A percentile compares a stretch with the other conserved stretches of the same genome.
These are phyloP conservation scores for Plenodomus biglobosus DNA, from an alignment of 2,329 filamentous ascomycete species.

Conservation along the genomic window DNA sequence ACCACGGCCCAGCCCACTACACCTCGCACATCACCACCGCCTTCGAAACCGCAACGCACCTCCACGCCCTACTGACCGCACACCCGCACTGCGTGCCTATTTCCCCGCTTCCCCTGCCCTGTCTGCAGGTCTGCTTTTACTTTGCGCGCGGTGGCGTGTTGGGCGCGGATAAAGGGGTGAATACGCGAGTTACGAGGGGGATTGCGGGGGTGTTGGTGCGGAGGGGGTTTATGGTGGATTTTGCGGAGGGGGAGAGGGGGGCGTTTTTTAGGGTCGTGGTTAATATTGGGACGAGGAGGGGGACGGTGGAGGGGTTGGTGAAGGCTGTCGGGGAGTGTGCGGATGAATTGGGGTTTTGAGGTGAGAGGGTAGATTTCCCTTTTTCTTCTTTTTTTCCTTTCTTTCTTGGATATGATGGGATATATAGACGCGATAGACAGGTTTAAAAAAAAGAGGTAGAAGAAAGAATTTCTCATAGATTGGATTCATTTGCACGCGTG, in stretches of 20 bases:
- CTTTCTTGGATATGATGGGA: too few relatives aligned
- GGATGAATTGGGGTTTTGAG: conserved; percentile 32
- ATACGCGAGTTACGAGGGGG: conserved; percentile 58
- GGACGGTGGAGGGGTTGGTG: conserved; percentile 65
- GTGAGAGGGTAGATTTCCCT: neutral
- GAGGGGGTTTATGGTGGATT: conserved; percentile 70
- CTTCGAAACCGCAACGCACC: conserved; percentile 67
- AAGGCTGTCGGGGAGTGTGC: conserved; percentile 57
- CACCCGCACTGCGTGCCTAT: conserved; percentile 69
- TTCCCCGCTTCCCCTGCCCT: conserved; percentile 71
- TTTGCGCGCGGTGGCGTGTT: conserved; percentile 64
- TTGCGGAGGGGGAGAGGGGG: conserved; percentile 62
- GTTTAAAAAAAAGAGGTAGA: too few relatives aligned
- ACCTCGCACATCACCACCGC: conserved; percentile 69
- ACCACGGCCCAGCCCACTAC: conserved; percentile 71
- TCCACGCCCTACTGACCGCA: conserved; percentile 62
- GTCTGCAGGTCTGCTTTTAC: conserved; percentile 94
- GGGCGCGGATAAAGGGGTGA: conserved; percentile 48
- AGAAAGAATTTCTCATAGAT: too few relatives aligned
- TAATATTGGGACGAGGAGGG: conserved; percentile 61
- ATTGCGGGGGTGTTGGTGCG: conserved; percentile 58
- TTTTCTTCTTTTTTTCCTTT: too few relatives aligned
- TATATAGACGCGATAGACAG: too few relatives aligned
- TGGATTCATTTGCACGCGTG: too few relatives aligned
- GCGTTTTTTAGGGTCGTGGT: conserved; percentile 71